These are phyloP conservation scores for Salix dunnii DNA, from an alignment of 345 rosid genomes.

Conservation along the genomic window DNA sequence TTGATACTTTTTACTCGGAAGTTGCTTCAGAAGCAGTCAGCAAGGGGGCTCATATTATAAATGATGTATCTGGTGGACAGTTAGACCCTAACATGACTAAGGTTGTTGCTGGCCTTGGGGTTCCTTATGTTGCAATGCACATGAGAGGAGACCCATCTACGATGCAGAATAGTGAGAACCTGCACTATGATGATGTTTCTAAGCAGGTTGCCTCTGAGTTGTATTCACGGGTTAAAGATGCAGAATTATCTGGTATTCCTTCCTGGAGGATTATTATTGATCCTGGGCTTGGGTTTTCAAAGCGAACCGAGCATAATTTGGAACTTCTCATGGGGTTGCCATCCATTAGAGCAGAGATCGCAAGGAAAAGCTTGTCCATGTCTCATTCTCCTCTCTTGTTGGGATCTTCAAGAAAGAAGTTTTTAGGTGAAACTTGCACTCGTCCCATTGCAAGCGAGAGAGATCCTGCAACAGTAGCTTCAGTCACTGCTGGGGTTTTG, in stretches of 20 bases:
- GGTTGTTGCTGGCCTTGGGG: conserved; percentile 58
- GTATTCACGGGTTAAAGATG: conserved; percentile 48
- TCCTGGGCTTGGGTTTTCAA: conserved; percentile 92
- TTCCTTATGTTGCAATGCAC: conserved; percentile 85
- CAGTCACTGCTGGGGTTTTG: conserved; percentile 57
- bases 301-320: conserved; percentile 62
- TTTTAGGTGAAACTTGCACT: conserved; percentile 72
- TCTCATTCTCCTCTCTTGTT: conserved; percentile 72
- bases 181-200: conserved; percentile 64
- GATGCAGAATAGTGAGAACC: conserved; percentile 72
- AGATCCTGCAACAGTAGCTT: conserved; percentile 84
- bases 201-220: conserved; percentile 71
- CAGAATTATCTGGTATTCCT: conserved; percentile 73
- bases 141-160: conserved; percentile 92
- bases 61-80: conserved; percentile 81
- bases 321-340: conserved; percentile 64
- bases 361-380: conserved; percentile 55
- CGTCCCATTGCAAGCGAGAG: conserved; percentile 61
- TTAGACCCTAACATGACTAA: conserved; percentile 67
- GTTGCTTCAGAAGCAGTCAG: conserved; percentile 80
- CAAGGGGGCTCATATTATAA: conserved; percentile 77
- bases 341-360: conserved; percentile 55
- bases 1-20: conserved; percentile 80
- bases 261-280: conserved; percentile 87
- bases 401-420: conserved; percentile 86